Conservation (phyloP, 2,329 filamentous ascomycete genomes). For the Pseudonectria foliicola region DNA sequence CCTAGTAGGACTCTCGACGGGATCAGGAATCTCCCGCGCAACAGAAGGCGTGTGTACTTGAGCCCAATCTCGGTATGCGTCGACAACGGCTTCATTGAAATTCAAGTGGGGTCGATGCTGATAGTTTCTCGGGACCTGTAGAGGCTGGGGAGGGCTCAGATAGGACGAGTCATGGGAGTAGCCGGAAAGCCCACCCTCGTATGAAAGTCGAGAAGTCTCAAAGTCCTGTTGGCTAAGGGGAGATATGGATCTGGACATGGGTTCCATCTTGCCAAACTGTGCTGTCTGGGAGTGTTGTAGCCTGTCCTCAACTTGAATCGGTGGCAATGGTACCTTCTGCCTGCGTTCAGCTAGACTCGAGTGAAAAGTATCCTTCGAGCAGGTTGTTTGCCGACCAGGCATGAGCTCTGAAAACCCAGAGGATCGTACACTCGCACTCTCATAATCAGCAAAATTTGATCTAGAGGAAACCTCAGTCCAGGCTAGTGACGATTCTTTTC, state of each 20-base stretch:
- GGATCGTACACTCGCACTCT: constrained; percentile 10
- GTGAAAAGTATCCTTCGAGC: constrained; percentile 8
- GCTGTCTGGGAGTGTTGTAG: constrained; percentile 4
- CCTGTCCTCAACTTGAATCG: constrained; percentile 17
- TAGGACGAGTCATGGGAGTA: constrained; percentile 17
- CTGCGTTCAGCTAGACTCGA: constrained; percentile 25
- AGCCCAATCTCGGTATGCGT: constrained; percentile 22
- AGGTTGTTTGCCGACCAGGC: constrained; percentile 15
- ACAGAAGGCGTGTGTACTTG: constrained; percentile 13
- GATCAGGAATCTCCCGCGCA: constrained; percentile 8
- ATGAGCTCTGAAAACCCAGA: constrained; percentile 27
- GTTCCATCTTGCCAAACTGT: constrained; percentile 12
- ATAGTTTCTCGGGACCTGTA: constrained; percentile 9
- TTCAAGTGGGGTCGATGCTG: constrained; percentile 14
- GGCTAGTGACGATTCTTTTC: constrained; percentile 6
- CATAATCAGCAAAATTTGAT: constrained; percentile 7
- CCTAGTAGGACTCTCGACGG: constrained; percentile 11
- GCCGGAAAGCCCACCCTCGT: constrained; percentile 15
- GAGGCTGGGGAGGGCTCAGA: constrained; percentile 13
- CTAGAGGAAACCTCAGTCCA: constrained; percentile 2
- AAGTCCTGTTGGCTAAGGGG: constrained; percentile 18
- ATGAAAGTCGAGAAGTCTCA: constrained; percentile 5
- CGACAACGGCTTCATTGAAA: constrained; percentile 11
- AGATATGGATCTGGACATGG: constrained; percentile 17
- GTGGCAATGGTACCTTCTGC: constrained; percentile 19